Evolutionary conservation across 2,329 filamentous ascomycete species (phyloP), one percentile per base, ranked within the genome.

Genomic region (Pyrenophora tritici-repentis): DNA sequence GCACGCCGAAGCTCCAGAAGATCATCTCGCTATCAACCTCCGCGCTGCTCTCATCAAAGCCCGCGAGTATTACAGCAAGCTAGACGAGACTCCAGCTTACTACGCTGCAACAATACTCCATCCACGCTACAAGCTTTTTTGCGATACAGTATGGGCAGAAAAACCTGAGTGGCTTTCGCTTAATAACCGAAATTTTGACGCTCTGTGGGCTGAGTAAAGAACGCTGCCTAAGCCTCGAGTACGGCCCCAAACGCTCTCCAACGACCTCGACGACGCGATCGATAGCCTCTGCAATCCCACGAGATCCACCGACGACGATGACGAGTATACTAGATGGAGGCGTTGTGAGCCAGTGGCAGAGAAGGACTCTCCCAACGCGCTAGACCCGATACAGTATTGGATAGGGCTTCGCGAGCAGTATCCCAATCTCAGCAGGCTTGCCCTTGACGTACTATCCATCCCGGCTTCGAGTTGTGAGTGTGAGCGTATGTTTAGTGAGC

Each of bases 11-110:
- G 18, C 18, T 18, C 18, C 18, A 3, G 18, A 18, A 18, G 18
- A 18, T 5, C 18, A 18, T 5, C 18, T 18, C 5, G 18, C 18
- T 3, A 18, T 18, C 18, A 18, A 18, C 18, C 18, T 18, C 5
- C 18, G 18, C 3, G 18, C 18, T 5, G 18, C 18, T n/a, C n/a
- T n/a, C n/a, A 35, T 2, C 1, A 33, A 56, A 47, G 37, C 42
- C 14, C 33, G 41, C n/a, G 44, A 51, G 10, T 55, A 55, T 29
- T 55, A 51, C 33, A 17, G 3, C 7, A 52, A 40, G 32, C 34
- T 52, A 43, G 29, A 22, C 20, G 4, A 4, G 4, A 4, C 20
- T 7, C 20, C 7, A 22, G 20, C 20, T 22, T 22, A 22, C 7
- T 22, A 22, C 4, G 20, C 20, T 22, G 20, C 4, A 4, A 22